Percentiles rank a stretch among this genome's conserved stretches.
Evolutionary conservation across 306 rosid species (phyloP).

Genomic region (Ormosia semicastrata): DNA sequence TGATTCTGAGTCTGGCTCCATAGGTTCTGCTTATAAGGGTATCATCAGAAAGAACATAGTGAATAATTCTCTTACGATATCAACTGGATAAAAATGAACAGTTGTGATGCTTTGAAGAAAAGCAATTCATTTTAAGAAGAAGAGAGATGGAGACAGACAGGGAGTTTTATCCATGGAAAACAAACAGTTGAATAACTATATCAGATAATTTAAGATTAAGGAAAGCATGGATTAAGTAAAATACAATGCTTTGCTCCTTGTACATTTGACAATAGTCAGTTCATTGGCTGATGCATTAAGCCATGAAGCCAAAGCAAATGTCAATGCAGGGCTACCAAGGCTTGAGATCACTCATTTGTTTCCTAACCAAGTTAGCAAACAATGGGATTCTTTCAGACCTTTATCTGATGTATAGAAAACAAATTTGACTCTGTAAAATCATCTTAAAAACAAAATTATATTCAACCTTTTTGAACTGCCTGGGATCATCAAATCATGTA

Average conservation of each 20-base stretch:
- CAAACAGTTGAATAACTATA: background rate
- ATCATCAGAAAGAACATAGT: constrained; percentile 2
- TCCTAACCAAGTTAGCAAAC: background rate
- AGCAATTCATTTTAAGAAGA: background rate
- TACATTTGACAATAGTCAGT: background rate
- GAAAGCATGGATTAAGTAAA: background rate
- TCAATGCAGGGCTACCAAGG: background rate
- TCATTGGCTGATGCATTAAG: background rate
- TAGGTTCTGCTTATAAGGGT: constrained; percentile 28
- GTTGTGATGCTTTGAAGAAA: background rate
- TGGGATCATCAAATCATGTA: background rate
- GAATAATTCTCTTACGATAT: background rate
- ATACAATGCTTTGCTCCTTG: background rate
- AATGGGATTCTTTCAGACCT: background rate
- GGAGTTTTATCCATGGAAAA: background rate
- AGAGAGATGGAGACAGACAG: background rate
- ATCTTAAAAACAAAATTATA: background rate
- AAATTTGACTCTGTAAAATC: background rate
- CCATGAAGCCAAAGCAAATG: background rate
- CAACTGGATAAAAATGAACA: background rate
- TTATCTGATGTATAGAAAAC: background rate
- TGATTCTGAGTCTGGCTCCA: constrained; percentile 49
- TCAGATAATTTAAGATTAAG: background rate
- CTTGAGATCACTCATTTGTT: background rate
- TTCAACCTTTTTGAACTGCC: background rate